phyloP scores from a whole-genome alignment of 208 protist genomes.

The Trypanosoma lewisi region DNA sequence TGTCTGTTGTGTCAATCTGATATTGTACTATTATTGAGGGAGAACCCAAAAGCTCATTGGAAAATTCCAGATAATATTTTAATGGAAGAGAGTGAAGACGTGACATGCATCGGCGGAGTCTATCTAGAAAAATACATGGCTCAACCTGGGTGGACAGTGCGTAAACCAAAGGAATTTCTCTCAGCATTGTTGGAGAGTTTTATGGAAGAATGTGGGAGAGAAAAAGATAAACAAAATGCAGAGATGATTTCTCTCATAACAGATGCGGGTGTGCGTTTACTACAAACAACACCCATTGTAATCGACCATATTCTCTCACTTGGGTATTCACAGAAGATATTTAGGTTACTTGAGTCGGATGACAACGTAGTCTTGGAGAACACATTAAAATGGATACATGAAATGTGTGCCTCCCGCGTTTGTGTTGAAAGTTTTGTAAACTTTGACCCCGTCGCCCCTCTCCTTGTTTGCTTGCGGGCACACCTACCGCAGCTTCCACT shows the following conservation, averaged over 20 bases:
- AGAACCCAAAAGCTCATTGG: slow-evolving; percentile 42
- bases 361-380: slow-evolving; percentile 15
- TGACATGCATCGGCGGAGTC: slow-evolving; percentile 79
- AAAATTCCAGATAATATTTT: slow-evolving; percentile 37
- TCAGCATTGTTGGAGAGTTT: slow-evolving; percentile 64
- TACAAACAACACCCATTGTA: slow-evolving; percentile 43
- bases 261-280: slow-evolving; percentile 40
- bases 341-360: slow-evolving; percentile 31
- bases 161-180: slow-evolving; percentile 83
- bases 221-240: slow-evolving; percentile 7
- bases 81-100: slow-evolving; percentile 21
- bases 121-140: slow-evolving; percentile 78
- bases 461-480: slow-evolving; percentile 38
- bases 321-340: slow-evolving; percentile 69
- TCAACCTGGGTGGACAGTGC: slow-evolving; percentile 77
- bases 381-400: slow-evolving; percentile 57
- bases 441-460: slow-evolving; percentile 38
- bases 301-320: slow-evolving; percentile 61
- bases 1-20: slow-evolving; percentile 24
- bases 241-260: slow-evolving; percentile 46
- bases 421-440: slow-evolving; percentile 59
- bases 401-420: slow-evolving; percentile 45
- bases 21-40: slow-evolving; percentile 34
- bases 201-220: slow-evolving; percentile 28
- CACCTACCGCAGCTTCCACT: slow-evolving; percentile 32